These are phyloP conservation scores for Albugo candida DNA, from an alignment of 352 stramenopile species.

Conservation along the genomic window DNA sequence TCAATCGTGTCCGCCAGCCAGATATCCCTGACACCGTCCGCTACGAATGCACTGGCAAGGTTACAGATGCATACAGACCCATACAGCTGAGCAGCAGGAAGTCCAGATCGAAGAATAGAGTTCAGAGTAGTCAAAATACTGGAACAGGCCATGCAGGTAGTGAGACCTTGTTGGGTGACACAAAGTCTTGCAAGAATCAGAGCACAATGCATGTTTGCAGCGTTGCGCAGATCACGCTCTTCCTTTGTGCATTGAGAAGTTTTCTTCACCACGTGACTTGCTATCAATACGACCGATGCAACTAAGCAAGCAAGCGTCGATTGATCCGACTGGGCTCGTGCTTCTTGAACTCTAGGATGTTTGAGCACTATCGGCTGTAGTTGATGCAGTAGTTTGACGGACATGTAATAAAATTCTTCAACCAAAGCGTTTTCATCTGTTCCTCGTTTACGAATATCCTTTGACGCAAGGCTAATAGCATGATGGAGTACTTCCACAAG, in stretches of 20 bases:
- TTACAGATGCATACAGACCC: conserved; percentile 74
- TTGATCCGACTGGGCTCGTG: conserved; percentile 21
- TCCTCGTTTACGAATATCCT: no score
- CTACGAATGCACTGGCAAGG: conserved; percentile 24
- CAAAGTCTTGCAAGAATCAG: conserved; percentile 44
- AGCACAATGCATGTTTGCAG: conserved; percentile 31
- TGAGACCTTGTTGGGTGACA: conserved; percentile 20
- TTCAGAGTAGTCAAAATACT: conserved; percentile 54
- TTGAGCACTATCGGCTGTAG: no score
- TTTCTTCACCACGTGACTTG: conserved; percentile 29
- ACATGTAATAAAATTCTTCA: no score
- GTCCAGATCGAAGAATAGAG: conserved; percentile 64
- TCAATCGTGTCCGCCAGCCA: conserved; percentile 52
- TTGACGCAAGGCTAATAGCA: no score
- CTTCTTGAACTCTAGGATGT: conserved; percentile 16
- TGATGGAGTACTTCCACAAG: no score
- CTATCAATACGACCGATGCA: conserved; percentile 31
- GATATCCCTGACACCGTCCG: conserved; percentile 9
- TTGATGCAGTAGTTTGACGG: no score
- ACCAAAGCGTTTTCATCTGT: no score
- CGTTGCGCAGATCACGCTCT: conserved; percentile 23
- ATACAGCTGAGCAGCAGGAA: conserved; percentile 69
- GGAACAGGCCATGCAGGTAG: conserved; percentile 19
- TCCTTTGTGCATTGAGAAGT: conserved; percentile 31
- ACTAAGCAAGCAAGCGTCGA: conserved; percentile 9